Conservation (phyloP, 2,329 filamentous ascomycete genomes). For the Cytospora piceicola region DNA sequence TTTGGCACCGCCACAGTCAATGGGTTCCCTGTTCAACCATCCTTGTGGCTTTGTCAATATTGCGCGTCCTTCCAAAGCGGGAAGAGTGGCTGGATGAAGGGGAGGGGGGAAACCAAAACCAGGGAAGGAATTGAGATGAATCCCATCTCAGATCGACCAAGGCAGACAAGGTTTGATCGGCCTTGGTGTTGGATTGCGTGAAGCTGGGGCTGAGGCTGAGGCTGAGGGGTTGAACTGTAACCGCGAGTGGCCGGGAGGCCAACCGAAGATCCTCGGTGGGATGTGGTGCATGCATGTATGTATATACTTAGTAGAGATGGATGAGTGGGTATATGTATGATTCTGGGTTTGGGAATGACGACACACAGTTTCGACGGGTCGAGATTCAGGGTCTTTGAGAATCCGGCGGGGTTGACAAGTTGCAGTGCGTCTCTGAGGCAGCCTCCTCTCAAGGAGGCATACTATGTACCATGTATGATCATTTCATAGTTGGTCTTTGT, state of each 20-base stretch:
- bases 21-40: neutral
- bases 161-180: neutral
- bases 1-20: slow-evolving; percentile 11
- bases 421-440: neutral
- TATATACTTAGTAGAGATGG: neutral
- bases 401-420: neutral
- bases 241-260: slow-evolving; percentile 13
- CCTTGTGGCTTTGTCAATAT: slow-evolving; percentile 4
- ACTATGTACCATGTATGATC: no score
- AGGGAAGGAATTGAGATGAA: neutral
- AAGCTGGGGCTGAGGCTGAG: neutral
- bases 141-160: slow-evolving; percentile 1
- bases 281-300: neutral
- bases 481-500: neutral
- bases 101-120: no score
- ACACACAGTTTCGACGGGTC: neutral
- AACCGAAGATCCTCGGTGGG: slow-evolving; percentile 7
- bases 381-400: slow-evolving; percentile 13
- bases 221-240: neutral
- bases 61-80: slow-evolving; percentile 10
- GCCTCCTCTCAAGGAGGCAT: no score
- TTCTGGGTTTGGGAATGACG: slow-evolving; percentile 14
- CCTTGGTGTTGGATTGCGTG: neutral
- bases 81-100: slow-evolving; percentile 11
- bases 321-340: neutral